These are phyloP conservation scores for Claviceps fusiformis DNA, from an alignment of 2,329 filamentous ascomycete genomes.

Conservation along the genomic window DNA sequence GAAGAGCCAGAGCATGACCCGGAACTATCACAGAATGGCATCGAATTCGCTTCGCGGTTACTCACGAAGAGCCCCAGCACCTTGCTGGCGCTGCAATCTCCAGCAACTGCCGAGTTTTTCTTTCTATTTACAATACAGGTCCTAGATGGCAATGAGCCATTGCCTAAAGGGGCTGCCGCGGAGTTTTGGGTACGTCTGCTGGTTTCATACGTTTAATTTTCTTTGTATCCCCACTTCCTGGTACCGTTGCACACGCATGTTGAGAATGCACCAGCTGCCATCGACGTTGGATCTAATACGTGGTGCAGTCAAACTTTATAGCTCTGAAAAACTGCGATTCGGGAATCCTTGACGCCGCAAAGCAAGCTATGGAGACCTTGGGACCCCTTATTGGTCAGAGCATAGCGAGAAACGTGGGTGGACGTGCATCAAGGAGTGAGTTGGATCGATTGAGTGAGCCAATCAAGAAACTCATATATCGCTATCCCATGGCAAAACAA, in stretches of 20 bases:
- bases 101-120: conserved; percentile 46
- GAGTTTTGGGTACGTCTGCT: conserved; percentile 55
- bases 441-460: conserved; percentile 58
- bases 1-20: conserved; percentile 55
- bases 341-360: conserved; percentile 29
- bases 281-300: neutral
- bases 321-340: conserved; percentile 29
- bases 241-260: neutral
- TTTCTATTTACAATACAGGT: conserved; percentile 61
- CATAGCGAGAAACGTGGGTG: conserved; percentile 52
- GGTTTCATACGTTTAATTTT: no score
- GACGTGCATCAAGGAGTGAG: conserved; percentile 56
- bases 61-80: conserved; percentile 47
- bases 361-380: conserved; percentile 40
- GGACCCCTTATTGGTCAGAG: conserved; percentile 47
- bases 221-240: neutral
- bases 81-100: conserved; percentile 43
- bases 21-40: conserved; percentile 58
- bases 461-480: conserved; percentile 51
- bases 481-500: conserved; percentile 38
- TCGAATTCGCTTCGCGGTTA: conserved; percentile 57
- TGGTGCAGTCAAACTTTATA: conserved; percentile 36
- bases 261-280: neutral
- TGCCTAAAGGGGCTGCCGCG: conserved; percentile 61
- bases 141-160: conserved; percentile 55